phyloP scores from a whole-genome alignment of 1,284 basidiomycete species.

The Cutaneotrichosporon cyanovorans region DNA sequence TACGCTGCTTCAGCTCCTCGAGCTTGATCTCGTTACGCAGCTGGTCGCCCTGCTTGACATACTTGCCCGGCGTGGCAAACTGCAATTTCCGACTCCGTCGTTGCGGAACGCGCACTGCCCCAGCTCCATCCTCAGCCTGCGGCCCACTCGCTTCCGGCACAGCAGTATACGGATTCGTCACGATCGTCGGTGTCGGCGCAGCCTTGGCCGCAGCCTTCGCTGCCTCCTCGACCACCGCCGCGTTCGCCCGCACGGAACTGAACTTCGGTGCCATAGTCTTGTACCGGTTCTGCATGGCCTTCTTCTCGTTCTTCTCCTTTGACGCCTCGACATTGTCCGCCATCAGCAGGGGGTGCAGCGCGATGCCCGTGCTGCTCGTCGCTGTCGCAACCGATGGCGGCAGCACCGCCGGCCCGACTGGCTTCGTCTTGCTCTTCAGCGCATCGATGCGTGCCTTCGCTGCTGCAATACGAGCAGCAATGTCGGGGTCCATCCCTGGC shows the following conservation, averaged over 20 bases:
- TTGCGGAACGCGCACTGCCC: background rate
- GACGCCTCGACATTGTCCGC: constrained; percentile 48
- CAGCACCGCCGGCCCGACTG: constrained; percentile 1
- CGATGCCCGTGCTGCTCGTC: constrained; percentile 47
- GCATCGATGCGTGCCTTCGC: constrained; percentile 70
- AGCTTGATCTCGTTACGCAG: constrained; percentile 73
- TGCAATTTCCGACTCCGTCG: constrained; percentile 56
- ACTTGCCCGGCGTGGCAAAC: constrained; percentile 87
- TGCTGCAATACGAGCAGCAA: constrained; percentile 64
- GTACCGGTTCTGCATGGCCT: constrained; percentile 52
- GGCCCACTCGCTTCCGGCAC: constrained; percentile 51
- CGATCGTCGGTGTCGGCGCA: constrained; percentile 21
- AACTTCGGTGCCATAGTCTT: constrained; percentile 98
- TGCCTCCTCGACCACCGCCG: constrained; percentile 14
- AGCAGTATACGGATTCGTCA: constrained; percentile 62
- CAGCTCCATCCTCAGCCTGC: background rate
- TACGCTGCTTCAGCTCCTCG: constrained; percentile 84
- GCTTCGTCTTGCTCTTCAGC: constrained; percentile 49
- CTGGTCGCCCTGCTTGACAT: constrained; percentile 73
- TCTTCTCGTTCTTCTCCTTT: constrained; percentile 39
- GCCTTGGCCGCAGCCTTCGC: constrained; percentile 13
- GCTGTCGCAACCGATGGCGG: background rate
- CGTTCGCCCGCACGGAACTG: constrained; percentile 70
- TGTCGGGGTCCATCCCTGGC: constrained; percentile 52
- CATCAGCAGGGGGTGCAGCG: constrained; percentile 76